Base-by-base conservation (phyloP, 495 filamentous ascomycete genomes). In the Tirmania nivea region DNA sequence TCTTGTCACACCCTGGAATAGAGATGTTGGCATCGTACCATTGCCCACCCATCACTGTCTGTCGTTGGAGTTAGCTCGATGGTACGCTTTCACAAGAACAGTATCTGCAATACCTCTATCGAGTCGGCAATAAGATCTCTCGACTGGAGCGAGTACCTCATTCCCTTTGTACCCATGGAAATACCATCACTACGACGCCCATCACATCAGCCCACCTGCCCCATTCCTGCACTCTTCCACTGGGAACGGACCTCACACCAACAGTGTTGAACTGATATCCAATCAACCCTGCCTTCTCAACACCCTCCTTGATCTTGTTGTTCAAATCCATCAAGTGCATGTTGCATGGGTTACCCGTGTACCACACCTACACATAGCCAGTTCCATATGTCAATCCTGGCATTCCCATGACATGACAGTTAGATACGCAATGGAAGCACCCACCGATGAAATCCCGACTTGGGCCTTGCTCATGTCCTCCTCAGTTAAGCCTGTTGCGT, bases 11-110 rank as follows among this genome's bases (percentile, higher is more conserved):
- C 42, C 90, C 90, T n/a, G 90, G 90, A 60, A 97, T 84, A 17
- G 85, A 92, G 65, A 97, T 85, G 66, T 96, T 96, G 63, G 84
- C 90, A 68, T 97, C 90, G 66, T 97, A 97, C 92, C 90, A 97
- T 73, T 97, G 90, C 11, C 85, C 90, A 50, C 85, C 78, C 90
- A 97, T 97, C 42, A 96, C 90, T 8, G 92, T 96, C 75, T 96
- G 86, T 60, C 93, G 1, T 31, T 86, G 51, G 80, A 86, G 67
- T 95, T 86, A 60, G 88, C 86, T 60, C 93, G 94, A 60, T 94
- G 71, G 64, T 95, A 87, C 35, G 19, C n/a, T 10, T 50, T 52
- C 49, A 25, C 17, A n/a, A 8, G 34, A 25, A 31, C 34, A 10
- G 17, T 21, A 16, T 14, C 10, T 51, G n/a, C 21, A 39, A 52